Evolutionary conservation across 129 eudicot genomes (phyloP).

Genomic region (Mikania micrantha): DNA sequence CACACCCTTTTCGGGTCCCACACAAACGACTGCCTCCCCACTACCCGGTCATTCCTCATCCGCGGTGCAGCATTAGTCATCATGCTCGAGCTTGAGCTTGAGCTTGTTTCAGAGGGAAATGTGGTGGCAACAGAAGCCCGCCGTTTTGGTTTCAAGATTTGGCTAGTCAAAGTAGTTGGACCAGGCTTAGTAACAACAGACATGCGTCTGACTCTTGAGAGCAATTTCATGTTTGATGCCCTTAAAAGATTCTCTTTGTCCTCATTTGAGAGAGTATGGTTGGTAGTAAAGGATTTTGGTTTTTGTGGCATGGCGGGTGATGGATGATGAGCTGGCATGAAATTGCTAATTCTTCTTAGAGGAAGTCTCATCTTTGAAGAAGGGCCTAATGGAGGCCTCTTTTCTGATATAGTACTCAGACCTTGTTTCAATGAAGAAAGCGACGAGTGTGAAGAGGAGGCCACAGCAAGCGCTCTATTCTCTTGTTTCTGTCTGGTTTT

Average conservation of each 20-base stretch:
- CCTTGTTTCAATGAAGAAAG: slow-evolving; percentile 42
- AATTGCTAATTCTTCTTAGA: slow-evolving; percentile 59
- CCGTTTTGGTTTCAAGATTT: slow-evolving; percentile 49
- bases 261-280: slow-evolving; percentile 15
- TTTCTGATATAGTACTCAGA: slow-evolving; percentile 46
- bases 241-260: slow-evolving; percentile 57
- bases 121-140: slow-evolving; percentile 72
- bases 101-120: slow-evolving; percentile 38
- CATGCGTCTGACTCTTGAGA: slow-evolving; percentile 49
- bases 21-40: slow-evolving; percentile 55
- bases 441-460: slow-evolving; percentile 59
- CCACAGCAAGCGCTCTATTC: slow-evolving; percentile 62
- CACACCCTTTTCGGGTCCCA: slow-evolving; percentile 69
- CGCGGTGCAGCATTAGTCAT: slow-evolving; percentile 14
- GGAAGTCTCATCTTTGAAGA: slow-evolving; percentile 69
- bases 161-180: slow-evolving; percentile 15
- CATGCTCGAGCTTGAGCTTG: slow-evolving; percentile 27
- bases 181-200: slow-evolving; percentile 48
- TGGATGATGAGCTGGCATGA: slow-evolving; percentile 50
- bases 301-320: slow-evolving; percentile 39
- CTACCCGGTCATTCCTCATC: slow-evolving; percentile 35
- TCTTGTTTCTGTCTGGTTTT: slow-evolving; percentile 79
- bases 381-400: slow-evolving; percentile 71
- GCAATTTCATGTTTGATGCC: slow-evolving; percentile 20
- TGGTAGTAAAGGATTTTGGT: slow-evolving; percentile 16